phyloP scores from a whole-genome alignment of 345 rosid species.

The Luvunga scandens region DNA sequence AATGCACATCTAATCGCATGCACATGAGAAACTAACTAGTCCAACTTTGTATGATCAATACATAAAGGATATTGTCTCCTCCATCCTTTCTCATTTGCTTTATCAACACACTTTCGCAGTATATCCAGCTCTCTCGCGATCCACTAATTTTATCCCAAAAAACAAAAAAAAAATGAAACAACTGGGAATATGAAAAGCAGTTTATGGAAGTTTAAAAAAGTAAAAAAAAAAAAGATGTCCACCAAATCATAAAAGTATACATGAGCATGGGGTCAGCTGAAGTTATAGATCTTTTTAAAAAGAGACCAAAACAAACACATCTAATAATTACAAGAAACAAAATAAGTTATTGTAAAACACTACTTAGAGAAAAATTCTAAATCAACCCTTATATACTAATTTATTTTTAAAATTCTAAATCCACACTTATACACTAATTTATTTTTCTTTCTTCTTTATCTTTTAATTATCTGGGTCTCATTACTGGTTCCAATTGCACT shows the following conservation, averaged over 20 bases:
- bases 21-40: not conserved
- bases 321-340: not conserved
- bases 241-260: not conserved
- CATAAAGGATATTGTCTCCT: conserved; percentile 66
- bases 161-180: not conserved
- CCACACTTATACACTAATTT: not conserved
- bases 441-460: not conserved
- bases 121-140: conserved; percentile 37
- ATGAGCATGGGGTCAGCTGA: not conserved
- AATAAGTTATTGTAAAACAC: not conserved
- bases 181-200: not conserved
- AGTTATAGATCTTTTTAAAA: not conserved
- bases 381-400: not conserved
- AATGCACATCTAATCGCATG: not conserved
- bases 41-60: not conserved
- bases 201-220: not conserved
- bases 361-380: not conserved
- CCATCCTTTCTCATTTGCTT: conserved; percentile 64
- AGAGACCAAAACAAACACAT: not conserved
- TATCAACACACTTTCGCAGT: conserved; percentile 32
- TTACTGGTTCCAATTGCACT: not conserved
- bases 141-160: conserved; percentile 32
- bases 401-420: not conserved
- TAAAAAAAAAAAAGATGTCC: not conserved
- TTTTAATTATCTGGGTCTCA: not conserved